Evolutionary conservation across 2,329 filamentous ascomycete species (phyloP), one percentile per base, ranked within the genome.

Genomic region (Diaporthe vaccinii): DNA sequence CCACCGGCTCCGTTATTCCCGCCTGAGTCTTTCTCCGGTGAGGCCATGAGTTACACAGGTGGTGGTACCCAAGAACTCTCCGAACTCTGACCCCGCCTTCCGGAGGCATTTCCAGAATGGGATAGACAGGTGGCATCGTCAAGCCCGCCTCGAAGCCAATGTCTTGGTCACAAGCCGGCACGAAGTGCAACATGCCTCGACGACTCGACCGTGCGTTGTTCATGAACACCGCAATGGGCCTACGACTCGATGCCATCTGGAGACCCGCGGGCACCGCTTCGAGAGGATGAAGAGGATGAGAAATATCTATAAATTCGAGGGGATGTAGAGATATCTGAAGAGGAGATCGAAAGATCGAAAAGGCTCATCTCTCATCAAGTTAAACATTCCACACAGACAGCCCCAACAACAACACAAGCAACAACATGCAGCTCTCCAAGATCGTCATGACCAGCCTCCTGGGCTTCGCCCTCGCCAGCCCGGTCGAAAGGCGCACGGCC

Each of bases 371-470:
- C 20, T 51, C 20, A 8, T 39, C 41, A 46, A 22, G 31, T 2
- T 28, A 39, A 17, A 53, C 2, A 68, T 8, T 7, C 14, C 6
- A 36, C 39, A 1, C n/a, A 49, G 28, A 31, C 1, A 17, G 5
- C 9, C 17, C 17, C 31, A 1, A 55, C 49, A 39, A 14, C 20
- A 28, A 6, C 22, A 53, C 17, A 20, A 15, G 4, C 15, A 46
- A 2, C 34, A 44, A 76, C n/a, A 76, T 76, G 75, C 73, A 74
- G 28, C 25, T 76, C 62, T 69, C 67, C 58, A 68, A 74, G 51
- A 67, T 76, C 25, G 14, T 49, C 65, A 62, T 53, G 68, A n/a
- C 74, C 53, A 41, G 67, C 34, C 67, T 74, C 59, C 59, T 76
- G 34, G 59, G 72, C 67, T 44, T 76, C 58, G 53, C 75, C 58